Evolutionary conservation across 352 stramenopile genomes (phyloP).

Genomic region (Phytopythium aichiense): DNA sequence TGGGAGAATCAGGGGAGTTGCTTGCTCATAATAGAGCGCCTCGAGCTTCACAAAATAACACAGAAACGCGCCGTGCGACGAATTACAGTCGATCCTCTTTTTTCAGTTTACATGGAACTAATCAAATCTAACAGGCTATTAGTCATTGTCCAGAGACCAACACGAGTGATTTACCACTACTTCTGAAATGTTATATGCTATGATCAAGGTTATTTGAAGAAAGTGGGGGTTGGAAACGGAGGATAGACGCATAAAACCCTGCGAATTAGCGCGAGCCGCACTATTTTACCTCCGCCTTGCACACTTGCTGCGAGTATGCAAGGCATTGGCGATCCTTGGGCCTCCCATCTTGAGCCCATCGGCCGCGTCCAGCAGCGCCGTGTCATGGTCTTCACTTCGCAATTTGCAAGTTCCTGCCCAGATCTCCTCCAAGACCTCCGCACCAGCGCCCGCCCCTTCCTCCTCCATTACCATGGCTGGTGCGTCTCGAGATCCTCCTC

Average conservation of each 20-base stretch:
- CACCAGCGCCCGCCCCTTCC: not conserved
- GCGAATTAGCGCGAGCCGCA: not conserved
- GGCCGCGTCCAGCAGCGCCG: conserved; percentile 2
- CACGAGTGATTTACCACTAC: no score
- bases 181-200: no score
- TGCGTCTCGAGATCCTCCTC: not conserved
- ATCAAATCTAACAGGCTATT: not conserved
- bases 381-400: conserved; percentile 20
- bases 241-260: not conserved
- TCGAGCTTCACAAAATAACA: not conserved
- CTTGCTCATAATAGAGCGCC: not conserved
- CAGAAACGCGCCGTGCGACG: not conserved
- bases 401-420: conserved; percentile 22
- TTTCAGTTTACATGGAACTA: not conserved
- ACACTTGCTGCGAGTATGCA: not conserved
- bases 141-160: not conserved
- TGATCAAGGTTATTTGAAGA: no score
- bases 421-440: conserved; percentile 2
- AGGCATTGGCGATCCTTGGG: not conserved
- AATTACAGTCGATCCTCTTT: not conserved
- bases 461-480: conserved; percentile 16
- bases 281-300: not conserved
- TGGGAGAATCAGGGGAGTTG: no score
- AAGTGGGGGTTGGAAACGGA: no score
- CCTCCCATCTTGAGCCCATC: no score